Percentiles rank a stretch among this genome's conserved stretches.
Conservation (phyloP, 2,329 filamentous ascomycete species). For the Sphaerulina musiva region DNA sequence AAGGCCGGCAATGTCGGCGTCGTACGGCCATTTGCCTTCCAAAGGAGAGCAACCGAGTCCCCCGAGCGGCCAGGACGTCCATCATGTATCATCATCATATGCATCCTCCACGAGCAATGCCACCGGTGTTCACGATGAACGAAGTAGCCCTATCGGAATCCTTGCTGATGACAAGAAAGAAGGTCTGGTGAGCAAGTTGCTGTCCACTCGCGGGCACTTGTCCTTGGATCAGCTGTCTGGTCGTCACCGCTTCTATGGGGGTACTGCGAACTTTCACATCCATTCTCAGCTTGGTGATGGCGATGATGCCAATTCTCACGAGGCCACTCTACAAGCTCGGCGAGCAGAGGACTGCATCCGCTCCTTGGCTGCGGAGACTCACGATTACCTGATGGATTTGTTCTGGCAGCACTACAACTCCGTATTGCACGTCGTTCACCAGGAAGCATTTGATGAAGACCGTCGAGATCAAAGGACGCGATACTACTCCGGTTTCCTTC, state of each 20-base stretch:
- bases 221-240: slow-evolving; percentile 26
- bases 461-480: slow-evolving; percentile 18
- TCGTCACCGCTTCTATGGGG: slow-evolving; percentile 23
- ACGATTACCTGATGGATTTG: slow-evolving; percentile 25
- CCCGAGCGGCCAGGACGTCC: slow-evolving; percentile 7
- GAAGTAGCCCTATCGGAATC: slow-evolving; percentile 14
- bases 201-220: slow-evolving; percentile 25
- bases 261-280: slow-evolving; percentile 25
- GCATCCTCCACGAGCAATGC: slow-evolving; percentile 9
- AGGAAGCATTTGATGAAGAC: slow-evolving; percentile 25
- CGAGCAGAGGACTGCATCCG: slow-evolving; percentile 24
- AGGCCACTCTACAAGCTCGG: slow-evolving; percentile 18
- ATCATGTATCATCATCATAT: background rate
- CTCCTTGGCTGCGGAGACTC: slow-evolving; percentile 21
- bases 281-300: slow-evolving; percentile 20
- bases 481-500: slow-evolving; percentile 27
- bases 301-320: slow-evolving; percentile 14
- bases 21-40: background rate
- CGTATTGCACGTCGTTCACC: slow-evolving; percentile 25
- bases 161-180: slow-evolving; percentile 23
- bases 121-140: slow-evolving; percentile 11
- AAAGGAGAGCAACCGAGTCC: slow-evolving; percentile 19
- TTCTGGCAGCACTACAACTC: slow-evolving; percentile 28
- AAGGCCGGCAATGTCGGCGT: slow-evolving; percentile 1
- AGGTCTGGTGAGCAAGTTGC: slow-evolving; percentile 21